Evolutionary conservation across 31 red algal species (phyloP), one percentile per base, ranked within the genome.

Genomic region (Endocladia muricata): DNA sequence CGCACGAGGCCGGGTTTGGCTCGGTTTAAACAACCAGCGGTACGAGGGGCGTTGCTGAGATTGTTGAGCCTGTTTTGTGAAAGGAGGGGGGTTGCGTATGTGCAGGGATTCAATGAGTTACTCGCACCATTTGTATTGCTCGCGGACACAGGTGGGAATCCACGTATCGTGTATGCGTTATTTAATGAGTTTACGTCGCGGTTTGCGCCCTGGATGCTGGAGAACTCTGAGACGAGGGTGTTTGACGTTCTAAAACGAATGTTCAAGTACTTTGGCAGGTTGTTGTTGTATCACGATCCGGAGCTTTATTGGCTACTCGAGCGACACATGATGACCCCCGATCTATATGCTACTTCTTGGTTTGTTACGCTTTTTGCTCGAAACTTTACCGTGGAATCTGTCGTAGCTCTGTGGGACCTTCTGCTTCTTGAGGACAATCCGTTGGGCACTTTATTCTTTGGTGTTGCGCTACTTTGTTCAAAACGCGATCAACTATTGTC

Each of bases 21-120:
- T 1, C 61, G 79, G 2, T 98, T 98, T 37, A 83, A 98, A 55
- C 79, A 89, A 62, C 68, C 70, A 0, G 82, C 79, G 15, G 88
- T 94, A 19, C 68, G 91, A 7, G 73, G 80, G 1, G 86, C 81
- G 8, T 68, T 94, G 21, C 55, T 86, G 22, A 73, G 85, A 32
- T 77, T 94, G 37, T 67, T 98, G 19, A 92, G 84, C 43, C 55
- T 94, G 0, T 98, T 98, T 77, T 98, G 96, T 69, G 69, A 78
- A 25, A 67, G 85, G 31, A 61, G 66, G 8, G 36, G 74, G 22
- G 78, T 94, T 32, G 71, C 64, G 1, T 98, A 98, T 76, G 90
- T 98, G 28, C 96, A 98, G 62, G 96, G 96, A 15, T 73, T 98
- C 40, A 94, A 98, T 81, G 96, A 98, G 76, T 59, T 98, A 26